phyloP scores from a whole-genome alignment of 805 yeast species.

The Torulaspora microellipsoides region DNA sequence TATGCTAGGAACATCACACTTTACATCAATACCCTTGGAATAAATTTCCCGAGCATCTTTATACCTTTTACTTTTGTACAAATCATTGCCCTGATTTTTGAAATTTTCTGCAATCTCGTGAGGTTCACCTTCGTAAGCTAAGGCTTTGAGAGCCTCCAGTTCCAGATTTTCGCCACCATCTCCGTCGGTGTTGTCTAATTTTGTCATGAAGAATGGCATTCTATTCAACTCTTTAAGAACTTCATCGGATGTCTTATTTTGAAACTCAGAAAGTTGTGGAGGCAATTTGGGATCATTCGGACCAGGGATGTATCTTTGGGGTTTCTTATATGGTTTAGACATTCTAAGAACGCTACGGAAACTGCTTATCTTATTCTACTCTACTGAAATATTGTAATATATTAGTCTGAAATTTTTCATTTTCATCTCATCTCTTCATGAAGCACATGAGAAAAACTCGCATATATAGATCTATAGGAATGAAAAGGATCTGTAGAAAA shows the following conservation, averaged over 20 bases:
- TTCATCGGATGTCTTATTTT: conserved; percentile 66
- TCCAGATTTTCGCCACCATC: conserved; percentile 69
- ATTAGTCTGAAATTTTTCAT: too few relatives aligned
- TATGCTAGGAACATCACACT: conserved; percentile 52
- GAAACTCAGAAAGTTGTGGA: conserved; percentile 67
- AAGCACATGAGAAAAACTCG: too few relatives aligned
- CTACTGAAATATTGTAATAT: too few relatives aligned
- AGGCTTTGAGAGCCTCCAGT: conserved; percentile 83
- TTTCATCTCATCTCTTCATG: too few relatives aligned
- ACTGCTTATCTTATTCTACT: too few relatives aligned
- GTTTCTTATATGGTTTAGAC: conserved; percentile 23
- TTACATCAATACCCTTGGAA: conserved; percentile 71
- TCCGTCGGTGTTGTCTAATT: conserved; percentile 71
- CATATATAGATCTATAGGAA: too few relatives aligned
- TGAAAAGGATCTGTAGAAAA: too few relatives aligned
- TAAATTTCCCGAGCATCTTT: conserved; percentile 74
- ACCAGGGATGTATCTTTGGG: conserved; percentile 42
- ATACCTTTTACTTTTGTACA: conserved; percentile 66
- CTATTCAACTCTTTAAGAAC: conserved; percentile 72
- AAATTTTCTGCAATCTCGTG: conserved; percentile 86
- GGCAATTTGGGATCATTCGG: conserved; percentile 70
- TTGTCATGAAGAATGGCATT: conserved; percentile 92
- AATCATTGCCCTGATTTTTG: conserved; percentile 89
- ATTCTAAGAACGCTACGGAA: background rate
- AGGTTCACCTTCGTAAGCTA: conserved; percentile 95